Percentiles rank a stretch among this genome's conserved stretches.
These are phyloP conservation scores for Stachybotrys chlorohalonatus DNA, from an alignment of 2,329 filamentous ascomycete species.

Conservation along the genomic window DNA sequence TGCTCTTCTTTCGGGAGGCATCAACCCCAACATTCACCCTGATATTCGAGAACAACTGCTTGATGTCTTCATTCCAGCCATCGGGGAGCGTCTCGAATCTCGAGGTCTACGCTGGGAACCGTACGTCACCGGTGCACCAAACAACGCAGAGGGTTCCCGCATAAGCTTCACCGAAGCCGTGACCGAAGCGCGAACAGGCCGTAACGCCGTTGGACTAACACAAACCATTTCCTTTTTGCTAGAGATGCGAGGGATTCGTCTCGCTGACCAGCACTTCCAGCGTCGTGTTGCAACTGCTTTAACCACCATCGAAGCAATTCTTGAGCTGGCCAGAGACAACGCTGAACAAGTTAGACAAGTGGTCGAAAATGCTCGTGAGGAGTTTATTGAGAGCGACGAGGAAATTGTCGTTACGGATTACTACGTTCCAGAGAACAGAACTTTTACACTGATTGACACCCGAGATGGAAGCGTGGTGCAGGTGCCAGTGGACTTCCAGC, in stretches of 20 bases:
- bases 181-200: constrained; percentile 13
- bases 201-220: constrained; percentile 14
- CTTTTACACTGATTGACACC: constrained; percentile 16
- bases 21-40: constrained; percentile 18
- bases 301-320: constrained; percentile 12
- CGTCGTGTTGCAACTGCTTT: constrained; percentile 17
- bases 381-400: constrained; percentile 11
- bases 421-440: constrained; percentile 10
- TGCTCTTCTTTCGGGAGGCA: constrained; percentile 15
- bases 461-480: constrained; percentile 13
- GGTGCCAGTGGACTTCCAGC: constrained; percentile 12
- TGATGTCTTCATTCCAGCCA: constrained; percentile 9
- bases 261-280: constrained; percentile 22
- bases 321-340: constrained; percentile 15
- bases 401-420: constrained; percentile 16
- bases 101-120: constrained; percentile 14
- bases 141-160: constrained; percentile 4
- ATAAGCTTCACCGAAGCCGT: constrained; percentile 15
- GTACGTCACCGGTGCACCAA: constrained; percentile 12
- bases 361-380: constrained; percentile 11
- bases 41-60: constrained; percentile 15
- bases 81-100: constrained; percentile 12
- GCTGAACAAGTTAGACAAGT: constrained; percentile 9
- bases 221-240: constrained; percentile 16
- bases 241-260: constrained; percentile 17